Conservation (phyloP, 441 rosid genomes). For the Rhodomyrtus psidioides region DNA sequence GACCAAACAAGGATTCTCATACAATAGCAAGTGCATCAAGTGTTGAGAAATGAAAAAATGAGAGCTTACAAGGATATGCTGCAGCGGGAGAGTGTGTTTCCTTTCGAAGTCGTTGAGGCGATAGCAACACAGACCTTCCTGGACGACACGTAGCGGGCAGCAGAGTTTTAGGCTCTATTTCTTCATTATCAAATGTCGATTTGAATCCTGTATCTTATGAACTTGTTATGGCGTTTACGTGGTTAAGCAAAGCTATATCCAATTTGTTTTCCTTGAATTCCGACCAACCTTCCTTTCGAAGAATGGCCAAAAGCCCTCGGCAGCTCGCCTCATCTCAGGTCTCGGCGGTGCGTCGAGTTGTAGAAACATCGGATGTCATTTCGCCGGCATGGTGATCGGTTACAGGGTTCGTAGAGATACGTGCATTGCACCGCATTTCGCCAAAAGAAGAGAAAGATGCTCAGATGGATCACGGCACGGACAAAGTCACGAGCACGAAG, state of each 20-base stretch:
- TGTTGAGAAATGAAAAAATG: background rate
- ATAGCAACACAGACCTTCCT: background rate
- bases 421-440: background rate
- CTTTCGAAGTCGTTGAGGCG: background rate
- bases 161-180: background rate
- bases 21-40: background rate
- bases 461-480: background rate
- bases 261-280: background rate
- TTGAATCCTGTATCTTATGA: no score
- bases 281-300: background rate
- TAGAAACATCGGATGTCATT: no score
- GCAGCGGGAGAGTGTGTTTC: background rate
- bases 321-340: background rate
- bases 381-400: no score
- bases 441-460: background rate
- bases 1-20: background rate
- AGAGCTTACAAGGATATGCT: background rate
- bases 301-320: background rate
- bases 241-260: background rate
- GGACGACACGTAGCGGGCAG: background rate
- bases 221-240: no score
- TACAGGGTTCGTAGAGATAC: fast-evolving
- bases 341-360: background rate
- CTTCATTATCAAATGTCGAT: no score
- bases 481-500: background rate